Base-by-base conservation (phyloP, 1,284 basidiomycete species). In the Polyporus tsugae region DNA sequence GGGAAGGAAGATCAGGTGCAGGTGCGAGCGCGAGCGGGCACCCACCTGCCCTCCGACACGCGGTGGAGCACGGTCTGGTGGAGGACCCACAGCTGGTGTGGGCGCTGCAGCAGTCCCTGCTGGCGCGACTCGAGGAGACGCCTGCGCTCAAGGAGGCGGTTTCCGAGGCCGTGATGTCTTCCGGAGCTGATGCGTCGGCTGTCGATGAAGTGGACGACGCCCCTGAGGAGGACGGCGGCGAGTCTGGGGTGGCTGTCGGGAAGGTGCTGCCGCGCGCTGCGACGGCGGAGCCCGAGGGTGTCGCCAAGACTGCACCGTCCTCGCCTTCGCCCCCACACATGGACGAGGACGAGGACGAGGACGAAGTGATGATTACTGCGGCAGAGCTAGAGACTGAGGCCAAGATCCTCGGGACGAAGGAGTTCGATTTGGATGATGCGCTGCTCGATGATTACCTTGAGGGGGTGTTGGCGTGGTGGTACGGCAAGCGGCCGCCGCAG, bases 381-480 rank as follows among this genome's bases (percentile, higher is more conserved):
- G 73, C 67, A 0, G 68, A 75, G 35, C 69, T 75, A 0, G 65
- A 75, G 39, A 64, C 68, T 9, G 64, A 73, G 57, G 74, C 76
- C 29, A 80, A 80, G 13, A 87, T 95, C 52, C 88, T 97, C 29
- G 95, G 94, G 4, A 86, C 78, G 9, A 91, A 87, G 71, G 76
- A 79, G 44, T 95, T 96, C 73, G 57, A 68, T 1, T 86, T 93
- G 77, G 84, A 94, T 68, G 82, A 86, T 15, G 64, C 64, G 1
- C 70, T 87, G 33, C 82, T 97, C n/a, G 84, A 91, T 35, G 73
- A 73, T 0, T 86, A 93, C 74, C 79, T 96, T 17, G 72, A 75
- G 2, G 84, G 83, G 61, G 82, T 92, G 1, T 79, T 96, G 13
- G 78, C 82, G 52, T 96, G 91, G 86, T 97, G 95, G 95, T 81